Base-by-base conservation (phyloP, 257 asterid species). In the Scutellaria minor region DNA sequence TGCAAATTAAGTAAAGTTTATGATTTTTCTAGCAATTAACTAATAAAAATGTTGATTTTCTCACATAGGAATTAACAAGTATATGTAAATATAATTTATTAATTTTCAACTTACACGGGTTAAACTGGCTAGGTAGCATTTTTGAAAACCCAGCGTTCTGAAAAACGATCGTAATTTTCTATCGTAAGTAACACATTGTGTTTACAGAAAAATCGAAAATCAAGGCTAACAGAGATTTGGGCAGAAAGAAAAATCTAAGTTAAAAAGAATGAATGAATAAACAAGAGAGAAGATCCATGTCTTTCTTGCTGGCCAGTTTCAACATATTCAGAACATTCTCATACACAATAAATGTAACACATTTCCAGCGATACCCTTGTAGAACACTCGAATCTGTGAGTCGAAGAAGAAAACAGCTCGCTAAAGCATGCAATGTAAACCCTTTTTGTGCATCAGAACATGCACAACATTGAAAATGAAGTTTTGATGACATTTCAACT, bases 311-410 rank as follows among this genome's bases (percentile, higher is more conserved):
- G 0, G 86, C 69, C 20, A 85, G 52, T 83, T 89, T 91, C 83
- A 94, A 82, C 85, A 77, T 85, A 82, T 88, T 91, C 57, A 88
- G 84, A 73, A 91, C 97, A 78, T 91, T 91, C 69, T 94, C 98
- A 45, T 94, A 94, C 74, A 94, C 99, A 14, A 91, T 88, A 81
- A 94, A 94, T 54, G 99, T 91, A 44, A 94, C 76, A 1, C 98
- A 91, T 83, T 94, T 56, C 98, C 96, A 59, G 98, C 88, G 64
- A 91, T 90, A 41, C 99, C 98, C 83, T 79, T 87, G 87, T 94
- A 94, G 85, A 94, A 94, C 68, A 97, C 99, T 79, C 96, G 40
- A 77, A 90, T 76, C 99, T 91, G 88, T 37, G 76, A 65, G 63
- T 65, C 70, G 62, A 72, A 69, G 48, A 53, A 40, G 53, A 22